Evolutionary conservation across 371 early-diverging fungal genomes (phyloP).

Genomic region (Circinella umbellata): DNA sequence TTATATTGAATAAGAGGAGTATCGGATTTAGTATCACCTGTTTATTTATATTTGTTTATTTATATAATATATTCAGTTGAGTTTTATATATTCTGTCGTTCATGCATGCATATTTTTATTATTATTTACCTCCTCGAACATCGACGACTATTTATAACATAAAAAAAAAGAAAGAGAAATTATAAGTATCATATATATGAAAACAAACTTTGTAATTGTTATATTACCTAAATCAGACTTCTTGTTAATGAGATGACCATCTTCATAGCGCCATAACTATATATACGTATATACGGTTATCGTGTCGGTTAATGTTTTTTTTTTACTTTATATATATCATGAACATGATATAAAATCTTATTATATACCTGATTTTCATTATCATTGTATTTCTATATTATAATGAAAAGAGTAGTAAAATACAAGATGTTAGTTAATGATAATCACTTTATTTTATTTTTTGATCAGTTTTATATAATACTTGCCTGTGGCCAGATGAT

Average conservation of each 20-base stretch:
- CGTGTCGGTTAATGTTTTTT: too few species aligned
- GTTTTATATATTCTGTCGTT: background rate
- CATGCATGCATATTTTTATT: background rate
- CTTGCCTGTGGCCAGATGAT: constrained; percentile 27
- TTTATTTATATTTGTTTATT: background rate
- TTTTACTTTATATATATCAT: background rate
- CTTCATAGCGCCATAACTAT: constrained; percentile 39
- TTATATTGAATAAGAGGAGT: constrained; percentile 33
- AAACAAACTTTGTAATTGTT: background rate
- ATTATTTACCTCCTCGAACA: constrained; percentile 37
- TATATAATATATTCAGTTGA: background rate
- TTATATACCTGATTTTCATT: constrained; percentile 31
- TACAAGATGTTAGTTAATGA: too few species aligned
- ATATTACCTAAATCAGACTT: constrained; percentile 36
- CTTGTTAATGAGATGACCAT: constrained; percentile 40
- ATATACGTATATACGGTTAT: background rate
- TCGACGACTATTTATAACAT: constrained; percentile 30
- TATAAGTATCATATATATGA: background rate
- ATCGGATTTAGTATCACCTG: constrained; percentile 38
- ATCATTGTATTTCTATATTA: constrained; percentile 19
- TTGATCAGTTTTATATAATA: background rate
- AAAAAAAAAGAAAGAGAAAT: background rate
- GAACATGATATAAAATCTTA: background rate
- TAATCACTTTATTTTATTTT: too few species aligned
- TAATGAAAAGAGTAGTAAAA: too few species aligned